Percentiles rank a stretch among this genome's conserved stretches.
Evolutionary conservation across 2,329 filamentous ascomycete species (phyloP).

Genomic region (Penicillium sp.): DNA sequence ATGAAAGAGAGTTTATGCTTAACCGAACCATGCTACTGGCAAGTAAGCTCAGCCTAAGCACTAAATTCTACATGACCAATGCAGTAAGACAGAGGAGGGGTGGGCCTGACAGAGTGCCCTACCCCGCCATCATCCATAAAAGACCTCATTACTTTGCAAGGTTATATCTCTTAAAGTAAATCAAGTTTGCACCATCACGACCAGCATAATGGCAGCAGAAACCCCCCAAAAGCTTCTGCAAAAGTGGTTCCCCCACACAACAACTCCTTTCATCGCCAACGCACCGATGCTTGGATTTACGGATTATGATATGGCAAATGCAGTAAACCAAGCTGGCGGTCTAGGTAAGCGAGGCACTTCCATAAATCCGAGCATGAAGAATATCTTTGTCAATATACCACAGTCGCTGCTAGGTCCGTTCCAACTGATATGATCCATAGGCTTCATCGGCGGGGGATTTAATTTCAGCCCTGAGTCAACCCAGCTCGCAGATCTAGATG

Average conservation of each 20-base stretch:
- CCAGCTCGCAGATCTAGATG: constrained; percentile 20
- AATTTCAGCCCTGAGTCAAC: constrained; percentile 20
- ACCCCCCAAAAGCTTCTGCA: constrained; percentile 2
- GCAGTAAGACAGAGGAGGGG: neutral
- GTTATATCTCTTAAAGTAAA: neutral
- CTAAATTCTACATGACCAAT: neutral
- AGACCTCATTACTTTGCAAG: neutral
- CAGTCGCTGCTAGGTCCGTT: too few relatives aligned
- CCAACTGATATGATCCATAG: constrained; percentile 6
- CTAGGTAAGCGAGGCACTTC: constrained; percentile 26
- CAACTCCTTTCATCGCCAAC: constrained; percentile 26
- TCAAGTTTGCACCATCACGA: too few relatives aligned
- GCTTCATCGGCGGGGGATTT: constrained; percentile 27
- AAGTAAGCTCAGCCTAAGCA: too few relatives aligned
- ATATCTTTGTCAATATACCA: too few relatives aligned
- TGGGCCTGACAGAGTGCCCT: neutral
- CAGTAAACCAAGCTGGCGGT: constrained; percentile 23
- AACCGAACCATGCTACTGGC: too few relatives aligned
- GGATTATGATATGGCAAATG: constrained; percentile 17
- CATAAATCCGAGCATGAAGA: too few relatives aligned
- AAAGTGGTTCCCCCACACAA: constrained; percentile 22
- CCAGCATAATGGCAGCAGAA: neutral
- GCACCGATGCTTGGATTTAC: constrained; percentile 29
- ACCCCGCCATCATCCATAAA: neutral
- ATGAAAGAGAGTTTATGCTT: too few relatives aligned